Base-by-base conservation (phyloP, 805 yeast species). In the Zygoascus tannicola region DNA sequence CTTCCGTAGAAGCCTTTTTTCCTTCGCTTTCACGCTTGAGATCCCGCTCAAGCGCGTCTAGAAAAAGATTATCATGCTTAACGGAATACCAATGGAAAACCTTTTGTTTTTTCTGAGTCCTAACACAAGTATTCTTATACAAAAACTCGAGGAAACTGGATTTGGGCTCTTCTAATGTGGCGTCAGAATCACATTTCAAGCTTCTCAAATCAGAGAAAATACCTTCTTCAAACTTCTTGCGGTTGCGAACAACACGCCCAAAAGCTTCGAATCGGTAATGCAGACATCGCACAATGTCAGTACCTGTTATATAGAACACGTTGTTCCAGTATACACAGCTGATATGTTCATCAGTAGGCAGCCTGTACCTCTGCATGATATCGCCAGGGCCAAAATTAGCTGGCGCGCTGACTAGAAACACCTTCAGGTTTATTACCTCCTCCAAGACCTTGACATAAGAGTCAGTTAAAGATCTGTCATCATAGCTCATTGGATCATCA, bases 61-160 rank as follows among this genome's bases (percentile, higher is more conserved):
- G 78, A 73, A 92, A 88, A 36, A 90, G 68, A 58, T 82, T 79
- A 58, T 88, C 95, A 63, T 90, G 97, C 20, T 92, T 92, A 7
- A 92, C 97, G 57, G 88, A 82, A 61, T 84, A 87, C 97, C 97
- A 92, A 62, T 82, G 86, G 60, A 90, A 90, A 35, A 90, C 97
- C 58, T 92, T 90, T 60, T 90, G 98, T 57, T 92, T 90, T 72
- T 90, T 90, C 56, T 90, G 97, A 0, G 98, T 90, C 54, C 95
- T 73, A 21, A 90, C 69, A 59, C 97, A 90, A 50, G 80, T 78
- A 59, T 90, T 85, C 57, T 81, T 83, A 64, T 83, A 86, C 22
- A 90, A 67, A 56, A 90, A 87, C 50, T 81, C 83, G 47, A 90
- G 69, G 59, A 90, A 87, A 30, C 78, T 80, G 0, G 95, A 85